A percentile compares a stretch with the other conserved stretches of the same genome.
phyloP scores from a whole-genome alignment of 2,329 filamentous ascomycete species.

The Alternaria longipes region DNA sequence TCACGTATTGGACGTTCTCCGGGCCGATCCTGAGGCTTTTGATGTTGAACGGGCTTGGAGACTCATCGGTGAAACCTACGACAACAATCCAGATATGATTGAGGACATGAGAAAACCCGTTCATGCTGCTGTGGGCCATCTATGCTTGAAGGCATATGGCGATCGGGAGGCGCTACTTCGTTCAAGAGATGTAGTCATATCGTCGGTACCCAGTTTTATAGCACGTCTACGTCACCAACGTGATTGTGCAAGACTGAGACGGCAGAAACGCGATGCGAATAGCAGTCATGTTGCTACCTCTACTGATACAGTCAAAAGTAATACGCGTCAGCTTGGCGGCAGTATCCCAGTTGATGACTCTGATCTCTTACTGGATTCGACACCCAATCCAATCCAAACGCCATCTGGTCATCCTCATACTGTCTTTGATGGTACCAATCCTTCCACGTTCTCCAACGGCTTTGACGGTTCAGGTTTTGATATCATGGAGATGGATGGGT shows the following conservation, averaged over 20 bases:
- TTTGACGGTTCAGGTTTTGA: background rate
- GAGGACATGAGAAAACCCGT: constrained; percentile 25
- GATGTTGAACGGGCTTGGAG: constrained; percentile 49
- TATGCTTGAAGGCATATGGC: constrained; percentile 25
- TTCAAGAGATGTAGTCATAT: background rate
- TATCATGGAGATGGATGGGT: background rate
- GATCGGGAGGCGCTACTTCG: constrained; percentile 8
- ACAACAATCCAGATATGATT: constrained; percentile 36
- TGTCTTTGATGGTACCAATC: background rate
- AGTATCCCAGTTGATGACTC: too few relatives aligned
- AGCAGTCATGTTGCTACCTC: background rate
- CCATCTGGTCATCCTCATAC: background rate
- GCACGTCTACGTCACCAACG: background rate
- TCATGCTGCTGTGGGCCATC: constrained; percentile 22
- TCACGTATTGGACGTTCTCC: constrained; percentile 59
- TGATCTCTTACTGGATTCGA: too few relatives aligned
- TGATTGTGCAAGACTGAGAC: background rate
- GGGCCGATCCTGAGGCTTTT: constrained; percentile 40
- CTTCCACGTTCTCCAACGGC: background rate
- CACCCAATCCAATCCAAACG: background rate
- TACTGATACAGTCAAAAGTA: background rate
- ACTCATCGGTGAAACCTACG: constrained; percentile 43
- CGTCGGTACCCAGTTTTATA: background rate
- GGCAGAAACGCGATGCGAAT: background rate
- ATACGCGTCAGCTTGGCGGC: background rate